Evolutionary conservation across 495 filamentous ascomycete genomes (phyloP).

Genomic region (Penicillium coprophilum): DNA sequence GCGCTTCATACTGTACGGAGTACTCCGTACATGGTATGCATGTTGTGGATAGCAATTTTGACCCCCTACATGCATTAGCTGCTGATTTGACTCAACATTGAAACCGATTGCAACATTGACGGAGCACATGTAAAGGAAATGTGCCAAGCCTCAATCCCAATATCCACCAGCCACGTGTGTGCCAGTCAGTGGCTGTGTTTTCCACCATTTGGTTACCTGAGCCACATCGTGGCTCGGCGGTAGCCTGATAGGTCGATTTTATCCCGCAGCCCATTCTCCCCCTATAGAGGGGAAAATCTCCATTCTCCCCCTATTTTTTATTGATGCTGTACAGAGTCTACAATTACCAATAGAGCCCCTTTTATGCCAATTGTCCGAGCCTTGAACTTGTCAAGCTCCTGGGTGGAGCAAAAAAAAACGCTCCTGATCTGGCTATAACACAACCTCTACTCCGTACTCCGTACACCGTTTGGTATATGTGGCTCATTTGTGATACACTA

Average conservation of each 20-base stretch:
- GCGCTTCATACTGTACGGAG: too few species aligned
- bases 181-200: constrained; percentile 28
- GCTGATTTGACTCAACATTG: background rate
- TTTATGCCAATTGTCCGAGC: background rate
- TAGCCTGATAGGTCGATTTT: background rate
- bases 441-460: background rate
- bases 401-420: constrained; percentile 1
- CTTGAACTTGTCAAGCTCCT: constrained; percentile 6
- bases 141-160: background rate
- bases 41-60: background rate
- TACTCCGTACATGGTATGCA: too few species aligned
- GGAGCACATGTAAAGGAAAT: background rate
- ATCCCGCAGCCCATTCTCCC: background rate
- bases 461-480: background rate
- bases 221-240: constrained; percentile 28
- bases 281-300: constrained; percentile 6
- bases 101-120: background rate
- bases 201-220: constrained; percentile 5
- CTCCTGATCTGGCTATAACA: constrained; percentile 4
- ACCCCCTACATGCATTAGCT: background rate
- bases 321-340: background rate
- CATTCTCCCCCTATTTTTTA: constrained; percentile 3
- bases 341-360: background rate
- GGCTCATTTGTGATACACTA: background rate
- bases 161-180: constrained; percentile 27